Base-by-base conservation (phyloP, 371 early-diverging fungal genomes). In the Actinomortierella ambigua region DNA sequence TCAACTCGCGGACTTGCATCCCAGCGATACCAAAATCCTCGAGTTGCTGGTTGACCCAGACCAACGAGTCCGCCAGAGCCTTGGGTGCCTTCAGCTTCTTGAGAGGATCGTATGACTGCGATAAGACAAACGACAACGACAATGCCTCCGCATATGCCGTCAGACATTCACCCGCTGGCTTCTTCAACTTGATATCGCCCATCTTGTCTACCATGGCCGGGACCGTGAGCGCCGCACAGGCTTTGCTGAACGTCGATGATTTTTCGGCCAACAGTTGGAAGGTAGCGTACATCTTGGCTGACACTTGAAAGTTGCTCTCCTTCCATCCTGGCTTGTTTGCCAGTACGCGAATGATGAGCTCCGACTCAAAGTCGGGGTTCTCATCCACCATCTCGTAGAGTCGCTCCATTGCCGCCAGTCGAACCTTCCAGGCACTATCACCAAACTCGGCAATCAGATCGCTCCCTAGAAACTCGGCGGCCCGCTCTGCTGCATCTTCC, bases 241-340 rank as follows among this genome's bases (percentile, higher is more conserved):
- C 88, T 23, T 85, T 84, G n/a, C 80, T 82, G 61, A 95, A 95
- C 1, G 85, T 80, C 9, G 87, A 76, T 15, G 70, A 63, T 44
- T 88, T 77, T 18, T 73, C 76, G 5, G 94, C 85, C 61, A 95
- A 77, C 15, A 83, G 69, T 56, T 89, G 85, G 55, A 96, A 82
- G 0, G 89, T 76, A 46, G 80, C 82, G 75, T 90, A 77, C 15
- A 69, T 55, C 34, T 71, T 78, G 24, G 75, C 54, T 0, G 63
- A 68, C 20, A 91, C 96, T 61, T 98, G 98, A 66, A 97, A 97
- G 77, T 97, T 97, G 81, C 85, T 93, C 68, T 97, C 98, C 71
- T 96, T 96, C 92, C 93, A 96, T 1, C 95, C 97, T 0, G 96
- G 96, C 44, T 91, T 92, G 59, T 90, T 91, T 5, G 83, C 73